Base-by-base conservation (phyloP, 1,139 yeast genomes). In the Sugiyamaella castrensis region DNA sequence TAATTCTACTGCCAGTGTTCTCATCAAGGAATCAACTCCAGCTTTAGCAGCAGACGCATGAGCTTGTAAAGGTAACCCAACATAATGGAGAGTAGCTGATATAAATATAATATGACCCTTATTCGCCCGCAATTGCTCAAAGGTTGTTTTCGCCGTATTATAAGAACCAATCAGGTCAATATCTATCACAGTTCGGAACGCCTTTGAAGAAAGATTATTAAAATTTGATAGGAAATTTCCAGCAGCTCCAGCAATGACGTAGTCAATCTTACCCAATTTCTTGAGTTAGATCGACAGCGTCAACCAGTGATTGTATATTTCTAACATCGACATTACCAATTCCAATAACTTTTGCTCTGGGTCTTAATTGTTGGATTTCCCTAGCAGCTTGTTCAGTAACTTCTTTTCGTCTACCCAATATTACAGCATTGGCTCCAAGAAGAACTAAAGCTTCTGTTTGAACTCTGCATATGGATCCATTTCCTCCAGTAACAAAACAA, bases 41-140 rank as follows among this genome's bases (percentile, higher is more conserved):
- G 96, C 96, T 70, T 89, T 89, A 6, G 96, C 96, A 0, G 97
- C 96, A 1, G 89, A 85, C 1, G 87, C 96, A 58, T 88, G 97
- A 6, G 79, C 63, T 68, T 89, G 96, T 69, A 84, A 80, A 7
- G 96, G 95, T 38, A 85, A 79, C 15, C 96, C 96, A 59, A 83
- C 79, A 67, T 86, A 87, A 67, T 89, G 96, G 50, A 89, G 73
- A 0, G 96, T 88, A 1, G 97, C 95, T 47, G 89, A 80, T 13
- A 89, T 85, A 60, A 89, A 87, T 8, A 89, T 57, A n/a, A 87
- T 74, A 8, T 64, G 58, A 13, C 97, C 97, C 66, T 80, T 80
- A 57, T 77, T 78, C 63, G 76, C 72, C 39, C 76, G 70, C 55
- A 91, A 76, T 66, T 87, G 79, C 28, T 77, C 79, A 61, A 77